Conservation (phyloP, 768 basidiomycete genomes). For the Serendipita sp. region DNA sequence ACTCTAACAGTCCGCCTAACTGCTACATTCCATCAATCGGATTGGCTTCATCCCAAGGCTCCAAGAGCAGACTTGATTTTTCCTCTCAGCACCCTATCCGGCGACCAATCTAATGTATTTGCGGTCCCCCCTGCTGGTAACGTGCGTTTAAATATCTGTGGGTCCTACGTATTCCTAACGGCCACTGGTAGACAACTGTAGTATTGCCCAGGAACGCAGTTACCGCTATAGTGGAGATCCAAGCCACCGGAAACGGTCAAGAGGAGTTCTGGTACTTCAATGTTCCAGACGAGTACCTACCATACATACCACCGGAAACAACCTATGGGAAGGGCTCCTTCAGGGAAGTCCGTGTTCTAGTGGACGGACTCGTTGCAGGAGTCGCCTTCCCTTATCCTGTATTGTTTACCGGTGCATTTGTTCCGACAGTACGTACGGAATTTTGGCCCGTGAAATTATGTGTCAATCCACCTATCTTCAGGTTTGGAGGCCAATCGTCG, state of each 20-base stretch:
- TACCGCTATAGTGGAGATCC: slow-evolving; percentile 50
- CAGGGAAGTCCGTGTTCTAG: slow-evolving; percentile 46
- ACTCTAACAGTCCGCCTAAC: slow-evolving; percentile 37
- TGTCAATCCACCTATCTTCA: background rate
- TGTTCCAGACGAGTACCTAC: slow-evolving; percentile 41
- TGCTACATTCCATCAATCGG: slow-evolving; percentile 58
- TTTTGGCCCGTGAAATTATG: background rate
- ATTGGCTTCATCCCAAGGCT: slow-evolving; percentile 37
- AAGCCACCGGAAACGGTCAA: slow-evolving; percentile 46
- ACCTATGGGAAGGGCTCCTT: slow-evolving; percentile 36
- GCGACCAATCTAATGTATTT: slow-evolving; percentile 52
- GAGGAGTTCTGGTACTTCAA: slow-evolving; percentile 80
- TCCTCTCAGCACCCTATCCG: slow-evolving; percentile 48
- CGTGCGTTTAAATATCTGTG: slow-evolving; percentile 21
- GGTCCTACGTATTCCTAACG: background rate
- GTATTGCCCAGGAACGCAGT: slow-evolving; percentile 48
- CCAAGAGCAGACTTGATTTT: slow-evolving; percentile 47
- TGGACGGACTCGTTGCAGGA: slow-evolving; percentile 41
- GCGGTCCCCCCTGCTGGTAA: slow-evolving; percentile 62
- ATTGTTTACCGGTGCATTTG: slow-evolving; percentile 63
- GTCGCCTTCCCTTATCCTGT: slow-evolving; percentile 41
- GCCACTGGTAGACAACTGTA: background rate
- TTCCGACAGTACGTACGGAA: slow-evolving; percentile 34
- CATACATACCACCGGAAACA: slow-evolving; percentile 33
- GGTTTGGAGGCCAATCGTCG: slow-evolving; percentile 43